Percentiles rank a stretch among this genome's conserved stretches.
These are phyloP conservation scores for Aspergillus ochraceus DNA, from an alignment of 2,329 filamentous ascomycete species.

Conservation along the genomic window DNA sequence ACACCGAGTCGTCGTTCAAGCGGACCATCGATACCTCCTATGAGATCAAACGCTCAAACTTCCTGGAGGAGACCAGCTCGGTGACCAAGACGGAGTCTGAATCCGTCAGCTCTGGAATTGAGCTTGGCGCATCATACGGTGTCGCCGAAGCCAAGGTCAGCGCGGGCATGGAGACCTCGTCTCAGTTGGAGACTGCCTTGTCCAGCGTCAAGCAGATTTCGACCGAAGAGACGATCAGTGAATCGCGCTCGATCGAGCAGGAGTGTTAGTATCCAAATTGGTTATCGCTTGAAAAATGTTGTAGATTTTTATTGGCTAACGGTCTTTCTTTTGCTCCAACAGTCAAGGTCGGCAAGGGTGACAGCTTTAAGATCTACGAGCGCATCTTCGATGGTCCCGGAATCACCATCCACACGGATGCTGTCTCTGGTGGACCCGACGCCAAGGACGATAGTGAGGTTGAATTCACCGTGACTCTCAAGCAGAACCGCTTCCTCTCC, in stretches of 20 bases:
- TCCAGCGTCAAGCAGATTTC: not conserved
- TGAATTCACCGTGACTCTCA: not conserved
- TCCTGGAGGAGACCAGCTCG: not conserved
- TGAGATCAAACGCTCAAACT: not conserved
- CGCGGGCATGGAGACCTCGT: not conserved
- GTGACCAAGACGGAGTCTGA: not conserved
- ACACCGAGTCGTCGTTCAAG: not conserved
- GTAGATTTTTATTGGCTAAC: not conserved
- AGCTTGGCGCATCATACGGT: not conserved
- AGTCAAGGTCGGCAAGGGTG: not conserved
- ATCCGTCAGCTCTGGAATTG: not conserved
- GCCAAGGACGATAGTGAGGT: not conserved
- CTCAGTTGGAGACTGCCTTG: not conserved
- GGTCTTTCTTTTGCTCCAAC: not conserved
- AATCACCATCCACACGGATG: not conserved
- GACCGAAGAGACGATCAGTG: not conserved
- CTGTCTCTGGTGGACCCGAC: not conserved
- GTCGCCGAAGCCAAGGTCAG: not conserved
- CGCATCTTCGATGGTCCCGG: not conserved
- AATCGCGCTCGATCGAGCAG: not conserved
- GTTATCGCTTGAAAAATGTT: not conserved
- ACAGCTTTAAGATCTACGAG: not conserved
- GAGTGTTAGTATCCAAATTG: not conserved
- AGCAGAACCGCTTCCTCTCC: not conserved
- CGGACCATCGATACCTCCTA: not conserved